Conservation (phyloP, 768 basidiomycete genomes). For the Termitomyces sp. region DNA sequence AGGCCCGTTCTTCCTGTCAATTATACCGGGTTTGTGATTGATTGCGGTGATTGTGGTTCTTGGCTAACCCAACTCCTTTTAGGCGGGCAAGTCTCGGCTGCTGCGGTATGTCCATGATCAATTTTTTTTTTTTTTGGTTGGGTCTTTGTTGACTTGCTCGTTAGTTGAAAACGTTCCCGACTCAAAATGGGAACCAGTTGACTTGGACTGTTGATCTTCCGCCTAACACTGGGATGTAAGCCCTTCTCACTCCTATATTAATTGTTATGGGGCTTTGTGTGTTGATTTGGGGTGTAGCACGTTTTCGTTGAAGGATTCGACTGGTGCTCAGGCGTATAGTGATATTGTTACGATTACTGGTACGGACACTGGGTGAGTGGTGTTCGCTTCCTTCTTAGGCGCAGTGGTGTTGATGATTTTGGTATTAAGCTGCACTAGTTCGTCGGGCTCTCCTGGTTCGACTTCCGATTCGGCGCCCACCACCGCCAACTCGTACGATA, state of each 20-base stretch:
- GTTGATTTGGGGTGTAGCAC: conserved; percentile 31
- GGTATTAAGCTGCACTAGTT: conserved; percentile 15
- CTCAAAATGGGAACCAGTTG: conserved; percentile 32
- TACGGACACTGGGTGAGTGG: conserved; percentile 29
- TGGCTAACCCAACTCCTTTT: background rate
- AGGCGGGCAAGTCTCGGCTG: conserved; percentile 50
- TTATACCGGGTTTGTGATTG: conserved; percentile 51
- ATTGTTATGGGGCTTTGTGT: background rate
- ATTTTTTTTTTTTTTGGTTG: too few species aligned
- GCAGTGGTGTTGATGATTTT: background rate
- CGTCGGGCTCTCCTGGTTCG: conserved; percentile 3
- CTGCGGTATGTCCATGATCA: conserved; percentile 42
- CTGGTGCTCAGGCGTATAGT: conserved; percentile 48
- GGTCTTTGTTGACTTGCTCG: too few species aligned
- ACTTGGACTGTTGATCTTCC: conserved; percentile 56
- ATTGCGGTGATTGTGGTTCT: too few species aligned
- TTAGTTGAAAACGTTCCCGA: conserved; percentile 56
- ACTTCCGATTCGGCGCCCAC: conserved; percentile 2
- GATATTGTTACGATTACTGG: conserved; percentile 40
- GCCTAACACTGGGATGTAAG: conserved; percentile 43
- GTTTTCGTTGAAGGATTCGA: conserved; percentile 51
- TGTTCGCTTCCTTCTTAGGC: background rate
- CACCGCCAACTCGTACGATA: conserved; percentile 13
- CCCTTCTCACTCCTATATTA: background rate
- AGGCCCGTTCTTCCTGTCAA: conserved; percentile 52